These are phyloP conservation scores for Tephrocybe rancida DNA, from an alignment of 768 basidiomycete genomes.

Conservation along the genomic window DNA sequence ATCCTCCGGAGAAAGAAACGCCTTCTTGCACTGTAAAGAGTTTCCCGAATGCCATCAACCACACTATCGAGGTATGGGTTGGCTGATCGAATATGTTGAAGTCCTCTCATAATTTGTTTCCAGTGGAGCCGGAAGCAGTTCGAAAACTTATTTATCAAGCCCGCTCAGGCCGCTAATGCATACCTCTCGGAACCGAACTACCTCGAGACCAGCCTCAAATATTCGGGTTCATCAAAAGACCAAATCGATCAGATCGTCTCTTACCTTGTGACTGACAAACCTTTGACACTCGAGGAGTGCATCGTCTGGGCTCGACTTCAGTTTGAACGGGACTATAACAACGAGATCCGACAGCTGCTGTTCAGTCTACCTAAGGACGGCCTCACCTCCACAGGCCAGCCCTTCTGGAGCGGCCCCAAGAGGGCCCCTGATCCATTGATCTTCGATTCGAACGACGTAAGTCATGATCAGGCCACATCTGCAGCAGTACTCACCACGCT, in stretches of 20 bases:
- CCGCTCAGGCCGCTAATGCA: constrained; percentile 90
- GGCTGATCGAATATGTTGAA: background rate
- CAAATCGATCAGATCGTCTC: constrained; percentile 88
- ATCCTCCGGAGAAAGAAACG: constrained; percentile 97
- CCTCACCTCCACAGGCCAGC: constrained; percentile 87
- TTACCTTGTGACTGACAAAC: constrained; percentile 90
- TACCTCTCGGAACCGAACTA: constrained; percentile 98
- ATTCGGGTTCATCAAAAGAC: constrained; percentile 89
- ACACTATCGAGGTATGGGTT: constrained; percentile 86
- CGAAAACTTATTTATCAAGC: constrained; percentile 91
- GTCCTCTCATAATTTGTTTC: constrained; percentile 4
- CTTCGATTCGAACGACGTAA: constrained; percentile 87
- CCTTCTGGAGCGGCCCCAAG: constrained; percentile 99
- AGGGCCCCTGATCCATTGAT: constrained; percentile 89
- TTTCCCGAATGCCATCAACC: constrained; percentile 97
- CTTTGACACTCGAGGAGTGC: constrained; percentile 95
- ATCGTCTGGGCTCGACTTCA: constrained; percentile 95
- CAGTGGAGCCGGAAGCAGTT: constrained; percentile 96
- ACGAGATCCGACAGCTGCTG: constrained; percentile 89
- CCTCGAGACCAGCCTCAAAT: constrained; percentile 87
- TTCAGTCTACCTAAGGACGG: constrained; percentile 96
- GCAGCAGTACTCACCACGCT: background rate
- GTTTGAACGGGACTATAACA: constrained; percentile 93
- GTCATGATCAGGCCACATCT: constrained; percentile 22
- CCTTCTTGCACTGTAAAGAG: constrained; percentile 98